Percentiles rank a stretch among this genome's conserved stretches.
Evolutionary conservation across 179 eudicot species (phyloP).

Genomic region (Pouteria campechiana): DNA sequence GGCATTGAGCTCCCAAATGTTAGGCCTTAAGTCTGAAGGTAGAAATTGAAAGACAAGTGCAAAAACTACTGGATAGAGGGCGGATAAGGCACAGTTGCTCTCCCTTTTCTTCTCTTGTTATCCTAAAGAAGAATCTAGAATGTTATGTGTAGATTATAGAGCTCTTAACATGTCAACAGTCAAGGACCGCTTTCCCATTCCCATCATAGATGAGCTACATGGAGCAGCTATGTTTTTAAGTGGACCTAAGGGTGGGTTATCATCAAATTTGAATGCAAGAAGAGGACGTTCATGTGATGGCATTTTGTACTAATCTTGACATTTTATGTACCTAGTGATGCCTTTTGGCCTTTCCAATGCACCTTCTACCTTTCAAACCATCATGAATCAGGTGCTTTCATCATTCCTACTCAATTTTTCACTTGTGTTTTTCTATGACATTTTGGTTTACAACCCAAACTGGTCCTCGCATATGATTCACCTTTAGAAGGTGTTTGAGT

Average conservation of each 20-base stretch:
- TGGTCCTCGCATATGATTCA: no score
- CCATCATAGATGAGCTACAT: neutral
- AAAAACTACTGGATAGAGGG: no score
- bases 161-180: no score
- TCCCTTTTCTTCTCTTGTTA: neutral
- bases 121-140: neutral
- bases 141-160: neutral
- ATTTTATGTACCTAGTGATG: neutral
- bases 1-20: no score
- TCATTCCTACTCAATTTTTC: no score
- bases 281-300: neutral
- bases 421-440: no score
- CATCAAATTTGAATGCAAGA: neutral
- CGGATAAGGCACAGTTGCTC: no score
- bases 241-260: neutral
- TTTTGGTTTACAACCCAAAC: no score
- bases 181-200: neutral
- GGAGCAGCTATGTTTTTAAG: neutral
- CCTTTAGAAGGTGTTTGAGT: no score
- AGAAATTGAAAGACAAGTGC: no score
- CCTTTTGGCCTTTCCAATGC: slow-evolving; percentile 1
- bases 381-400: neutral
- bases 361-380: neutral
- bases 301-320: neutral
- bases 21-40: no score